Evolutionary conservation across 2,329 filamentous ascomycete species (phyloP).

Genomic region (Stagonosporopsis tanaceti): DNA sequence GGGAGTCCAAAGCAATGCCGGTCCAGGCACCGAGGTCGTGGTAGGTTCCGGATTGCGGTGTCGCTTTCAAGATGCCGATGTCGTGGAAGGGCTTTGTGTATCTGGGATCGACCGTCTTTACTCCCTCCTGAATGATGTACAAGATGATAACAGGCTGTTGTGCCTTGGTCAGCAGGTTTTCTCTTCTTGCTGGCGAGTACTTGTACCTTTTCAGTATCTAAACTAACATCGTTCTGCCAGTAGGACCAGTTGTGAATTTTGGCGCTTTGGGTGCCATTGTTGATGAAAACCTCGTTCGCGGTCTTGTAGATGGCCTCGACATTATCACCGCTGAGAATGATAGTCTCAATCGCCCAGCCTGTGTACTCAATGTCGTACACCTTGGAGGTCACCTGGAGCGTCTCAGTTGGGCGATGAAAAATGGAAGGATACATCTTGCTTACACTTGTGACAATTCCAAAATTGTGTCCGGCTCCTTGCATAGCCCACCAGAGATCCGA

Average conservation of each 20-base stretch:
- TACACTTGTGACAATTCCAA: slow-evolving; percentile 58
- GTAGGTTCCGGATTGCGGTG: slow-evolving; percentile 29
- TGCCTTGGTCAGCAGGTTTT: background rate
- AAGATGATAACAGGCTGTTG: slow-evolving; percentile 28
- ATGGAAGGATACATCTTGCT: slow-evolving; percentile 36
- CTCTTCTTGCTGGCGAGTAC: fast-evolving
- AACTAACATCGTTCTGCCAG: slow-evolving; percentile 30
- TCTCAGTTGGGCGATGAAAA: background rate
- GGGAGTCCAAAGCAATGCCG: slow-evolving; percentile 31
- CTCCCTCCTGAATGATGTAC: slow-evolving; percentile 39
- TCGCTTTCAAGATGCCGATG: slow-evolving; percentile 24
- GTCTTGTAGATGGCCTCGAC: slow-evolving; percentile 58
- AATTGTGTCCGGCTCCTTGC: slow-evolving; percentile 66
- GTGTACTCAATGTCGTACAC: slow-evolving; percentile 50
- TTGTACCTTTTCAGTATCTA: slow-evolving; percentile 26
- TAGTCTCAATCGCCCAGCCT: slow-evolving; percentile 35
- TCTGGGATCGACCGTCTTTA: slow-evolving; percentile 24
- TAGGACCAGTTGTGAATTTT: slow-evolving; percentile 44
- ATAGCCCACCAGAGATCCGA: slow-evolving; percentile 66
- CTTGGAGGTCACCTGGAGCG: slow-evolving; percentile 43
- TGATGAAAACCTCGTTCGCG: slow-evolving; percentile 57
- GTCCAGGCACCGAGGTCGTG: slow-evolving; percentile 35
- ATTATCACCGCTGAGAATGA: slow-evolving; percentile 53
- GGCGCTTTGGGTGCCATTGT: slow-evolving; percentile 54
- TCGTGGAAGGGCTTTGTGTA: slow-evolving; percentile 35